Evolutionary conservation across 2,329 filamentous ascomycete species (phyloP).

Genomic region (Pleomassaria siparia): DNA sequence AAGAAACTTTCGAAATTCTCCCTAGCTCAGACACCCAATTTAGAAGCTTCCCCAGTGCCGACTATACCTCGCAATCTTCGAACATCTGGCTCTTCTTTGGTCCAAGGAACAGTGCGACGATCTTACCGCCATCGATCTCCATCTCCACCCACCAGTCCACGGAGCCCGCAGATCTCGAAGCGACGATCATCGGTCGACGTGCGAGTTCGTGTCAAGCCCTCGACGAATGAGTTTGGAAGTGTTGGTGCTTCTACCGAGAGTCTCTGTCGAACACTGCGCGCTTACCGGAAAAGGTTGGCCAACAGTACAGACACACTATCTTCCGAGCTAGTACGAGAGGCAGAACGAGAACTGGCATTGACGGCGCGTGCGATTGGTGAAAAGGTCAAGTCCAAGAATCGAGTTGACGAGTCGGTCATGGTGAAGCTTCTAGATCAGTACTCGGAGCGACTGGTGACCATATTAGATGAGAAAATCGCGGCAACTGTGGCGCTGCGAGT

Average conservation of each 20-base stretch:
- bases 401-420: slow-evolving; percentile 47
- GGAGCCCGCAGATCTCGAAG: slow-evolving; percentile 37
- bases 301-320: slow-evolving; percentile 50
- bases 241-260: slow-evolving; percentile 53
- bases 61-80: slow-evolving; percentile 25
- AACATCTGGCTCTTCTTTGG: slow-evolving; percentile 15
- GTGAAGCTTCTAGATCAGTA: slow-evolving; percentile 71
- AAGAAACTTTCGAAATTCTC: slow-evolving; percentile 58
- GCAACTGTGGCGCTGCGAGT: slow-evolving; percentile 41
- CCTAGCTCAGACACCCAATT: slow-evolving; percentile 47
- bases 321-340: slow-evolving; percentile 52
- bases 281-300: slow-evolving; percentile 61
- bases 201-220: slow-evolving; percentile 50
- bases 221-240: slow-evolving; percentile 36
- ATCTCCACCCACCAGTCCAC: slow-evolving; percentile 45
- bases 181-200: slow-evolving; percentile 54
- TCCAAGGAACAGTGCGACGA: slow-evolving; percentile 20
- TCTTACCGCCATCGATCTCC: slow-evolving; percentile 43
- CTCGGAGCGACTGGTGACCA: slow-evolving; percentile 68
- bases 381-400: slow-evolving; percentile 41
- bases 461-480: slow-evolving; percentile 71
- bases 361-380: slow-evolving; percentile 50
- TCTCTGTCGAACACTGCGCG: slow-evolving; percentile 58
- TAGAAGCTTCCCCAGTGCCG: slow-evolving; percentile 46
- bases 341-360: slow-evolving; percentile 59